These are phyloP conservation scores for Malassezia dermatis DNA, from an alignment of 1,284 basidiomycete species.

Conservation along the genomic window DNA sequence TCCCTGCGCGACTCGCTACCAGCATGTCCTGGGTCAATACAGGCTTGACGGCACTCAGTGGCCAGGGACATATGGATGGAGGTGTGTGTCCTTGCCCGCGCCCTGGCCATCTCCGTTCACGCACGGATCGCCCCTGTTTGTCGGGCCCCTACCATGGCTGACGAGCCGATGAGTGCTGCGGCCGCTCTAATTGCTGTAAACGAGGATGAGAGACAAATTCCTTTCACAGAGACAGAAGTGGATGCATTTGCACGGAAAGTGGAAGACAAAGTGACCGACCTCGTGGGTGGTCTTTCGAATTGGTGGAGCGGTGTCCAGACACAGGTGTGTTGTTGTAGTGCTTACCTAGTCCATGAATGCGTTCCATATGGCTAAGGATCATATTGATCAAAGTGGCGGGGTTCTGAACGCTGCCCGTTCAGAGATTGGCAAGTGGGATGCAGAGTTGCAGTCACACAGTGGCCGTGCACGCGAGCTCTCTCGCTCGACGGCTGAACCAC, in stretches of 20 bases:
- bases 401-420: slow-evolving; percentile 28
- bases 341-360: slow-evolving; percentile 25
- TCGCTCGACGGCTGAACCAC: not conserved
- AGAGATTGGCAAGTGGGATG: slow-evolving; percentile 30
- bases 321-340: slow-evolving; percentile 17
- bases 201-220: not conserved
- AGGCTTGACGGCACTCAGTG: not conserved
- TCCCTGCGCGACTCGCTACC: not conserved
- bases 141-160: slow-evolving; percentile 6
- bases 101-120: not conserved
- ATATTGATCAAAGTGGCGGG: slow-evolving; percentile 34
- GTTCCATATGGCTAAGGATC: slow-evolving; percentile 23
- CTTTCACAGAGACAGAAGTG: slow-evolving; percentile 6
- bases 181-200: not conserved
- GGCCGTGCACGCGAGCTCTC: slow-evolving; percentile 26
- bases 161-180: slow-evolving; percentile 7
- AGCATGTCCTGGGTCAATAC: not conserved
- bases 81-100: not conserved
- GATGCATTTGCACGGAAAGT: slow-evolving; percentile 13
- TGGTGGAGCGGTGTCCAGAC: slow-evolving; percentile 42
- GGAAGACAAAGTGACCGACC: slow-evolving; percentile 35
- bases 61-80: not conserved
- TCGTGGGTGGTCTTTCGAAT: slow-evolving; percentile 33
- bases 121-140: not conserved
- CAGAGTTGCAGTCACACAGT: slow-evolving; percentile 30